phyloP scores from a whole-genome alignment of 192 early-diverging fungal species.

The Umbelopsis vinacea region DNA sequence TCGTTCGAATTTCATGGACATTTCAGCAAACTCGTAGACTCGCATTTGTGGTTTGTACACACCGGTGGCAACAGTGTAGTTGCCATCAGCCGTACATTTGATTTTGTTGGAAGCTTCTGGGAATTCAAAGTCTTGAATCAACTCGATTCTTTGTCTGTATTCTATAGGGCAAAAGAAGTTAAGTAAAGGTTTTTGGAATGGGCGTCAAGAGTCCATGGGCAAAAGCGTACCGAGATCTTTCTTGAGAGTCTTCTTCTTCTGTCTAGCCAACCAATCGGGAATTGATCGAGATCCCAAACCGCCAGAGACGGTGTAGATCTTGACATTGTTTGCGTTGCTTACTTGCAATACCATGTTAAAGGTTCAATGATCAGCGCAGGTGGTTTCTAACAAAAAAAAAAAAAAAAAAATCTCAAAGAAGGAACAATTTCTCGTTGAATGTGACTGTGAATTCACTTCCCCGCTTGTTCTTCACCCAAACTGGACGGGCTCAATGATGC shows the following conservation, averaged over 20 bases:
- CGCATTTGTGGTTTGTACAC: constrained; percentile 99
- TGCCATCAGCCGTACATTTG: constrained; percentile 83
- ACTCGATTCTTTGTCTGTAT: constrained; percentile 88
- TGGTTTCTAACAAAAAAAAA: constrained; percentile 18
- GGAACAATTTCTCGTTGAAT: background rate
- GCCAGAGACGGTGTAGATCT: constrained; percentile 84
- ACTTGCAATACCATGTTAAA: constrained; percentile 78
- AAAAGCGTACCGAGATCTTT: constrained; percentile 74
- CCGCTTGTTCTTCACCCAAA: background rate
- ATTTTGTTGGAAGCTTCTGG: constrained; percentile 90
- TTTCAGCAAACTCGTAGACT: constrained; percentile 88
- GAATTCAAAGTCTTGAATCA: constrained; percentile 99
- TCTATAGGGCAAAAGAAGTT: constrained; percentile 51
- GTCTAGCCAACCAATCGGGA: constrained; percentile 93
- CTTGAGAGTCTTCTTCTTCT: constrained; percentile 85
- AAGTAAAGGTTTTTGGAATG: background rate
- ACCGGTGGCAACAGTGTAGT: constrained; percentile 90
- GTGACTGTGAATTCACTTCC: background rate
- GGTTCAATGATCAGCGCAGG: background rate
- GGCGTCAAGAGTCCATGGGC: background rate
- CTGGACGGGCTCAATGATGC: background rate
- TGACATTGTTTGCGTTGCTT: constrained; percentile 91
- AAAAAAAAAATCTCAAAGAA: constrained; percentile 3
- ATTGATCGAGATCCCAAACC: constrained; percentile 79
- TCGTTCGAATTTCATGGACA: constrained; percentile 98